Evolutionary conservation across 2,329 filamentous ascomycete species (phyloP), one percentile per base, ranked within the genome.

Genomic region (Mycosphaerella sp.): DNA sequence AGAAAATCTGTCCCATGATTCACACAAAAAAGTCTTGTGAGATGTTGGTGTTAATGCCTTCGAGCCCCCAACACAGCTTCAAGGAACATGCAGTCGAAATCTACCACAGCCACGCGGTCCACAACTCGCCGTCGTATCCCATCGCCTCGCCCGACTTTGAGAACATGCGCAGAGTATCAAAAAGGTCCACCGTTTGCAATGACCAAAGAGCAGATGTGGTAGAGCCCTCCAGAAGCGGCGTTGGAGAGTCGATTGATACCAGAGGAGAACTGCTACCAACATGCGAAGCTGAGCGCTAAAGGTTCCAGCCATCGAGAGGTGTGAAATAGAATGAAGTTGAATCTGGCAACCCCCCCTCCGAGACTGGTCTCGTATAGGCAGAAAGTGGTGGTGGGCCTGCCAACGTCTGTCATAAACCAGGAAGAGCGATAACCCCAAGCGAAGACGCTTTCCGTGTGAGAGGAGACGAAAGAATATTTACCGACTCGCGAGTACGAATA

Each of bases 361-460:
- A 36, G 41, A 17, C 48, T 51, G 42, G 45, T 21, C 21, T 23
- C 32, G 12, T 12, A 21, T 31, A 51, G 48, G 11, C 8, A 21
- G 48, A 51, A 17, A 17, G 14, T 17, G 17, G 48, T 41, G 26
- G 41, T 14, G n/a, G 48, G 48, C 29, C 48, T 51, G 48, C 48
- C 14, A 45, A 23, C 48, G 32, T 11, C 36, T 51, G 41, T 38
- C 29, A 29, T 39, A 14, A n/a, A 10, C 32, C 21, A 42, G 32
- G 26, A 34, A 32, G 14, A 21, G 23, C 8, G 41, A 38, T 3
- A 41, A 51, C n/a, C 29, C 29, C 14, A 11, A 71, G 70, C 14
- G 74, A 76, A 59, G 72, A 73, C 7, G 71, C 69, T 10, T 74
- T 70, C 53, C 73, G 75, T 50, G 60, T 59, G 21, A 69, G 14